Evolutionary conservation across 2,329 filamentous ascomycete genomes (phyloP).

Genomic region (Fusarium nurragi): DNA sequence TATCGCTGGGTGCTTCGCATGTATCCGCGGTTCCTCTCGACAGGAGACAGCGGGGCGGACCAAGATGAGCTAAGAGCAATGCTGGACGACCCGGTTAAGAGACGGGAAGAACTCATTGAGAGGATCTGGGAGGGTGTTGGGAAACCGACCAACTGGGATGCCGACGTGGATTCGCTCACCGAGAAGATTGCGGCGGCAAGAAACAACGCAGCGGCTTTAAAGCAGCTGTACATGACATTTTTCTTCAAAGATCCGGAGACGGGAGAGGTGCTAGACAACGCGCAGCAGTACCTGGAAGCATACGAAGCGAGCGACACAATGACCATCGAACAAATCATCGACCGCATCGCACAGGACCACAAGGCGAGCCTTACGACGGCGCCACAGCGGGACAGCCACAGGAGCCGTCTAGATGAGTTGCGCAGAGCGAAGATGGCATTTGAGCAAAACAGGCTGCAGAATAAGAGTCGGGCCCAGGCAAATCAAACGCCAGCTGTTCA

Average conservation of each 20-base stretch:
- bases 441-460: slow-evolving; percentile 55
- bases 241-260: slow-evolving; percentile 54
- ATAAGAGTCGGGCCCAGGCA: slow-evolving; percentile 49
- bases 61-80: slow-evolving; percentile 49
- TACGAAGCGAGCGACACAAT: slow-evolving; percentile 43
- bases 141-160: slow-evolving; percentile 47
- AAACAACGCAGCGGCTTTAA: slow-evolving; percentile 47
- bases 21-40: slow-evolving; percentile 52
- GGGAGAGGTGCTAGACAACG: slow-evolving; percentile 45
- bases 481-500: slow-evolving; percentile 43
- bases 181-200: slow-evolving; percentile 47
- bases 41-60: slow-evolving; percentile 44
- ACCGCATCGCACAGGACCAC: slow-evolving; percentile 47
- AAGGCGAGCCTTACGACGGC: slow-evolving; percentile 46
- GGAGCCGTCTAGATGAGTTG: slow-evolving; percentile 56
- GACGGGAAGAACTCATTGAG: slow-evolving; percentile 50
- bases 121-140: slow-evolving; percentile 52
- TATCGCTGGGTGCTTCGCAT: slow-evolving; percentile 57
- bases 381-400: slow-evolving; percentile 52
- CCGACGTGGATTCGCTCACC: slow-evolving; percentile 48
- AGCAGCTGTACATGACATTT: slow-evolving; percentile 53
- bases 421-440: slow-evolving; percentile 59
- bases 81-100: slow-evolving; percentile 51
- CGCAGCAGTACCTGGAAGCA: slow-evolving; percentile 54
- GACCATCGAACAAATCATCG: slow-evolving; percentile 49